Evolutionary conservation across 164 flowering plant species (phyloP).

Genomic region (Dillenia suffruticosa): DNA sequence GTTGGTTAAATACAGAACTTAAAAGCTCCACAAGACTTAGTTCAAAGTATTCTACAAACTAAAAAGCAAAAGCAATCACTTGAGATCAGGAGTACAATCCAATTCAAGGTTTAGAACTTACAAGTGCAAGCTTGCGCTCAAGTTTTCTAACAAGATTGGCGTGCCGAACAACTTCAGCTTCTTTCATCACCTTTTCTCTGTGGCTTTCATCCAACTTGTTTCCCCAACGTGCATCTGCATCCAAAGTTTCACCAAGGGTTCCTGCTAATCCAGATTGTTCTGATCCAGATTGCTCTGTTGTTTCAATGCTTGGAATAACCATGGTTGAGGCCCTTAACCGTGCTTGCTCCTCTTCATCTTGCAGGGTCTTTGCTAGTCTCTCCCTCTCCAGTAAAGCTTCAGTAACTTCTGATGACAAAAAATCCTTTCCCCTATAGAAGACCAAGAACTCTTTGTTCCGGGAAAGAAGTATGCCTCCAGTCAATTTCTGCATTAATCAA

Average conservation of each 20-base stretch:
- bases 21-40: too few species aligned
- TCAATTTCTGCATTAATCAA: conserved; percentile 59
- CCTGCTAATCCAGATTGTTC: conserved; percentile 57
- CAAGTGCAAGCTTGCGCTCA: conserved; percentile 65
- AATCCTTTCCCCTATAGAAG: conserved; percentile 86
- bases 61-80: too few species aligned
- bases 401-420: conserved; percentile 74
- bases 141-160: conserved; percentile 73
- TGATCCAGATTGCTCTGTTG: conserved; percentile 26
- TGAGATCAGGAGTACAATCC: too few species aligned
- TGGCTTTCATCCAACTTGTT: conserved; percentile 50
- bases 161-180: conserved; percentile 66
- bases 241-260: conserved; percentile 78
- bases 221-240: conserved; percentile 85
- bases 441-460: conserved; percentile 90
- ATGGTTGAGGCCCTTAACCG: conserved; percentile 61
- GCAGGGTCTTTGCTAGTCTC: conserved; percentile 66
- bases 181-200: conserved; percentile 49
- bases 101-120: conserved; percentile 36
- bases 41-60: too few species aligned
- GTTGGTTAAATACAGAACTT: too few species aligned
- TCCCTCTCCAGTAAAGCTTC: conserved; percentile 79
- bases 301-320: conserved; percentile 30
- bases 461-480: conserved; percentile 83
- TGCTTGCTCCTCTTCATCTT: conserved; percentile 91